Percentiles rank a stretch among this genome's conserved stretches.
Conservation (phyloP, 2,329 filamentous ascomycete species). For the Claviceps sp. region DNA sequence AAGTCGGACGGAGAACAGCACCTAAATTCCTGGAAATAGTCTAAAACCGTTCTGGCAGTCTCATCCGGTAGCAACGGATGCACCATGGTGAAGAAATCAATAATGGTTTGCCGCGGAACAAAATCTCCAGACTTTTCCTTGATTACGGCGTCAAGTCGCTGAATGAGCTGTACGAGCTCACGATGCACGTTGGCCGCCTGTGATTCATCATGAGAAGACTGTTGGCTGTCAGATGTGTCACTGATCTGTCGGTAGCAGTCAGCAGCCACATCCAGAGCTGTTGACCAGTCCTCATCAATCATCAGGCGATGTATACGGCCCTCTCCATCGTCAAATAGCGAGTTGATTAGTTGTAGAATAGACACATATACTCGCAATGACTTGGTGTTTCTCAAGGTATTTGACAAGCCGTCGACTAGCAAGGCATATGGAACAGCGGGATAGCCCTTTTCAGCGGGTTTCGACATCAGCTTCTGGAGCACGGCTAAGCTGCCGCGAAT, state of each 20-base stretch:
- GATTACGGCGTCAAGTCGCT: slow-evolving; percentile 34
- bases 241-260: slow-evolving; percentile 32
- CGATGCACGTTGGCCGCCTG: slow-evolving; percentile 25
- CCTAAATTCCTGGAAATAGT: slow-evolving; percentile 54
- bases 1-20: slow-evolving; percentile 59
- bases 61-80: slow-evolving; percentile 50
- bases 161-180: slow-evolving; percentile 32
- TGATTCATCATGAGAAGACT: slow-evolving; percentile 13
- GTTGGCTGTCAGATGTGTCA: slow-evolving; percentile 13
- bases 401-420: slow-evolving; percentile 43
- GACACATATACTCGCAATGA: slow-evolving; percentile 32
- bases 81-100: slow-evolving; percentile 52
- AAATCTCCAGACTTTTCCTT: slow-evolving; percentile 36
- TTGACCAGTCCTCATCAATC: slow-evolving; percentile 52
- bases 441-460: slow-evolving; percentile 45
- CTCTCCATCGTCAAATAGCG: slow-evolving; percentile 38
- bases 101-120: slow-evolving; percentile 50
- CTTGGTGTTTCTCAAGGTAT: slow-evolving; percentile 30
- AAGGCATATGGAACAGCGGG: slow-evolving; percentile 45
- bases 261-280: slow-evolving; percentile 44
- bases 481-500: slow-evolving; percentile 51
- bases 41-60: slow-evolving; percentile 48
- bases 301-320: slow-evolving; percentile 41
- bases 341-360: slow-evolving; percentile 39
- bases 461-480: slow-evolving; percentile 47